Base-by-base conservation (phyloP, 1,284 basidiomycete genomes). In the Spongiforma sp. region DNA sequence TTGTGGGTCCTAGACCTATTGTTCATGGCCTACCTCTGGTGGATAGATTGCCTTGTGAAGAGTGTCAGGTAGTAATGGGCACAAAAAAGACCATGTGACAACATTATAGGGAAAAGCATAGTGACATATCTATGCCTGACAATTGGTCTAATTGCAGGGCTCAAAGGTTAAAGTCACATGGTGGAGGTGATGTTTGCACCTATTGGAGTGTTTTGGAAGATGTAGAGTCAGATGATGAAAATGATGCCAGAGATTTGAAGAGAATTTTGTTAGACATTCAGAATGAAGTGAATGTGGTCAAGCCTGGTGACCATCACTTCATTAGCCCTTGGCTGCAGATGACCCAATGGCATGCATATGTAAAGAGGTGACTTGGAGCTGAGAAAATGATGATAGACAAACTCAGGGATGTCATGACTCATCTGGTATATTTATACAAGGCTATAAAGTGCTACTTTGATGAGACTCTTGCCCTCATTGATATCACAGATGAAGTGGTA, bases 301-400 rank as follows among this genome's bases (percentile, higher is more conserved):
- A 19, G 24, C 34, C 1, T 4, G 33, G 2, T 0, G 59, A 63
- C 5, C 7, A 21, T 4, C 17, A 46, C 1, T 36, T 64, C 0
- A 10, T 68, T 9, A 64, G 11, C 24, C 65, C 68, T 8, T 69
- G 65, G 68, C 21, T 69, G 2, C 12, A 1, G 0, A 62, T 36
- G 0, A 69, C 61, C 7, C 4, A 19, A 1, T 69, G 67, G 64
- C 57, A 68, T 43, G 41, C 62, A 10, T 15, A 64, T 34, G 26
- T 65, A 4, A 14, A 24, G 12, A 8, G 10, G 17, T 5, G 12
- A n/a, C 3, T 7, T 3, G 6, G 10, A 2, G 2, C 54, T 7
- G n/a, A n/a, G n/a, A n/a, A n/a, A n/a, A n/a, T n/a, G n/a, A n/a
- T n/a, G n/a, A 62, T n/a, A 15, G 46, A 62, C 0, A 0, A 15